Evolutionary conservation across 2,329 filamentous ascomycete genomes (phyloP), one percentile per base, ranked within the genome.

Genomic region (Cladosporium sp.): DNA sequence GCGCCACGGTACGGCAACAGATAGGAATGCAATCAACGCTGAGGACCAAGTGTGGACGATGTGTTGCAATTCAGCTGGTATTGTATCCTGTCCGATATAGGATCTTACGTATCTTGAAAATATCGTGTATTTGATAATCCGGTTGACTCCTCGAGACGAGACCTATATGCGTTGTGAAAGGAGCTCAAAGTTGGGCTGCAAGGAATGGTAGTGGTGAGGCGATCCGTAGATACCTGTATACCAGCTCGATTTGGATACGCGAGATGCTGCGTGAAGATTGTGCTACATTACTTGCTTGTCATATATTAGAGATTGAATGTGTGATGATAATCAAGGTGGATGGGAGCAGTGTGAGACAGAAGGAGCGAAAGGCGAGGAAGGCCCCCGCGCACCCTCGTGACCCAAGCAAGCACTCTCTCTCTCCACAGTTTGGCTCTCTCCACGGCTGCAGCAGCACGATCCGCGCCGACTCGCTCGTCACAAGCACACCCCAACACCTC

Each of bases 371-470:
- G 28, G 26, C 28, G 33, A 31, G 26, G 37, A 31, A 28, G 50
- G 37, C 37, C 52, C 50, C 52, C 52, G 52, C 52, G 52, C 29
- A 31, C 21, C 52, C 26, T 31, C 28, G 28, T 55, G 52, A 46
- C 40, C 28, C 23, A 28, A 29, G 26, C 52, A 29, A 31, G 52
- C 28, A 29, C n/a, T 26, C 50, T 55, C n/a, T 26, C 50, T 55
- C 52, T 55, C 52, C 52, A 31, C 52, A 55, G 52, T 31, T 55
- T 55, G 52, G 52, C 52, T n/a, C 52, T 33, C 52, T 33, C 52
- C 52, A 55, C 28, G 52, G 29, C 40, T 33, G 52, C 28, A 55
- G 52, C 52, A 55, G 52, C 52, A 55, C 28, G 28, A 55, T 33
- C 52, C 52, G 52, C 52, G n/a, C 10, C 52, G 52, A 55, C 52